Percentiles rank a stretch among this genome's conserved stretches.
phyloP scores from a whole-genome alignment of 176 grass and related monocot species.

The Microstegium vimineum region DNA sequence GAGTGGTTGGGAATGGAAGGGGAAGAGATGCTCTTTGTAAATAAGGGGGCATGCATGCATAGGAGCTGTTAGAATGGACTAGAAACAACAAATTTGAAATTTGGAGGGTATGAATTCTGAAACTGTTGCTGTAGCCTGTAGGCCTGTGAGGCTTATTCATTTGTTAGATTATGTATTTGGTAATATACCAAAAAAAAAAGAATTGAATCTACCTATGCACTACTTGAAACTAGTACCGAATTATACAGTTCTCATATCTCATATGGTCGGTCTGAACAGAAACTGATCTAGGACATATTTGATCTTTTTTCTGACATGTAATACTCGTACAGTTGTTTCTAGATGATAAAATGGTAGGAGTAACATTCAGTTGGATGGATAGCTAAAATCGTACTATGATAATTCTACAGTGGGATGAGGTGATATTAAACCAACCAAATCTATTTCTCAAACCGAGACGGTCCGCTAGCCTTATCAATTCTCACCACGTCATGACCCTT shows the following conservation, averaged over 20 bases:
- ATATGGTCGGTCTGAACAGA: conserved; percentile 7
- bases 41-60: conserved; percentile 31
- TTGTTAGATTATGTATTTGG: conserved; percentile 32
- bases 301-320: not conserved
- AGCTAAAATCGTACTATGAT: no score
- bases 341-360: not conserved
- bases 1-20: not conserved
- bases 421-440: not conserved
- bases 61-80: conserved; percentile 6
- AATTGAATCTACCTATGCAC: no score
- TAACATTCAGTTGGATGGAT: not conserved
- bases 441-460: not conserved
- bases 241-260: not conserved
- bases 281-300: not conserved
- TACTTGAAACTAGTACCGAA: no score
- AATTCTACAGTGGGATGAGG: not conserved
- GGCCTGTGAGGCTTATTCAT: conserved; percentile 33
- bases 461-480: not conserved
- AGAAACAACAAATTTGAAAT: conserved; percentile 5
- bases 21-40: conserved; percentile 27
- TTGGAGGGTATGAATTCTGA: conserved; percentile 19
- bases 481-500: not conserved
- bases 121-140: conserved; percentile 24
- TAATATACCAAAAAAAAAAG: conserved; percentile 2
- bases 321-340: not conserved